A percentile compares a stretch with the other conserved stretches of the same genome.
Evolutionary conservation across 257 asterid genomes (phyloP).

Genomic region (Solanum habrochaites): DNA sequence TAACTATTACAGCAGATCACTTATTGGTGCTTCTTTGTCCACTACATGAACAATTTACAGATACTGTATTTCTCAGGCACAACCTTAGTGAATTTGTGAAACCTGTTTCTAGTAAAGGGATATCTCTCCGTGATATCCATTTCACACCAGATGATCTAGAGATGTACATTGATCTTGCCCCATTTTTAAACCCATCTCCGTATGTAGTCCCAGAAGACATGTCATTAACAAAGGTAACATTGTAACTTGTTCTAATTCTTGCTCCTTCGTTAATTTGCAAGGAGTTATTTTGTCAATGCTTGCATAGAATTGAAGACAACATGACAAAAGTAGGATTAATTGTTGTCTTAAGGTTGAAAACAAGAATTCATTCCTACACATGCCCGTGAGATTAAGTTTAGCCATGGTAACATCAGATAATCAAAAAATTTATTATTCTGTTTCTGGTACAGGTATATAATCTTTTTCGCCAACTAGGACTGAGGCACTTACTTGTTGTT

Average conservation of each 20-base stretch:
- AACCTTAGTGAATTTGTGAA: constrained; percentile 82
- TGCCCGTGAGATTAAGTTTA: background rate
- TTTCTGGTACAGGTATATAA: constrained; percentile 71
- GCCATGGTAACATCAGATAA: background rate
- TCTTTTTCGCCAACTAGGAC: constrained; percentile 92
- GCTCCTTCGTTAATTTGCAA: background rate
- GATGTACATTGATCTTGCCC: constrained; percentile 96
- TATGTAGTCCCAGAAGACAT: constrained; percentile 94
- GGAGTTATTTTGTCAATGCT: background rate
- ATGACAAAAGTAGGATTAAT: background rate
- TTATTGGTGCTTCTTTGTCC: background rate
- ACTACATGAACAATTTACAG: background rate
- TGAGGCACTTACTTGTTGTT: constrained; percentile 83
- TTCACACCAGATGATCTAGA: constrained; percentile 78
- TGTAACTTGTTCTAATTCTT: background rate
- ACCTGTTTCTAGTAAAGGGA: constrained; percentile 90
- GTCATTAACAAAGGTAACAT: constrained; percentile 84
- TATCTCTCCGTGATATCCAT: constrained; percentile 67
- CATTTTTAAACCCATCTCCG: constrained; percentile 85
- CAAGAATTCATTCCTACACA: background rate
- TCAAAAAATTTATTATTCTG: background rate
- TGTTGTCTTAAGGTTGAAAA: background rate
- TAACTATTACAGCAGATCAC: background rate
- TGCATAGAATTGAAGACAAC: background rate
- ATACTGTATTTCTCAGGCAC: constrained; percentile 52